A percentile compares a stretch with the other conserved stretches of the same genome.
These are phyloP conservation scores for Tulasnella sp. DNA, from an alignment of 768 basidiomycete genomes.

Conservation along the genomic window DNA sequence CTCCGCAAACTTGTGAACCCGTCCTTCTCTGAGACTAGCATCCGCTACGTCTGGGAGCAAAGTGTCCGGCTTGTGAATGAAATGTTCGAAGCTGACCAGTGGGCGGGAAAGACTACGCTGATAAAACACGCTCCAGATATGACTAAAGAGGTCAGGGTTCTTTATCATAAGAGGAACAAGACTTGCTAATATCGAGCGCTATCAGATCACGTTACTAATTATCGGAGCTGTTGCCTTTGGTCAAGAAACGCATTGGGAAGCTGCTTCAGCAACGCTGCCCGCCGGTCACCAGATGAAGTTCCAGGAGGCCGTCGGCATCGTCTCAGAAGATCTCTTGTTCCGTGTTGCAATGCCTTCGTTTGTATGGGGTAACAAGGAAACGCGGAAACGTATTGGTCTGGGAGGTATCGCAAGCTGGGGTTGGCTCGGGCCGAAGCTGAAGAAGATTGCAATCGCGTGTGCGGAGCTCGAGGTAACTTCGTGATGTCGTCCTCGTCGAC, in stretches of 20 bases:
- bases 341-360: neutral
- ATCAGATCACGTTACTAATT: conserved; percentile 2
- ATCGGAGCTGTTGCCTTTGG: conserved; percentile 6
- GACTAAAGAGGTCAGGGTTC: neutral
- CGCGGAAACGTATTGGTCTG: neutral
- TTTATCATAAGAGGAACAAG: neutral
- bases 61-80: conserved; percentile 2
- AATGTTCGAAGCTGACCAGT: conserved; percentile 1
- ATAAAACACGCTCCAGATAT: neutral
- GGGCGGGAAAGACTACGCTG: neutral
- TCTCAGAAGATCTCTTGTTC: neutral
- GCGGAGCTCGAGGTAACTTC: conserved; percentile 3
- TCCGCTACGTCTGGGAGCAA: neutral
- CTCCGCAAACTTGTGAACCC: neutral
- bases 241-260: neutral
- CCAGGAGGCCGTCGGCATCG: neutral
- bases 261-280: neutral
- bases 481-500: neutral
- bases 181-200: neutral
- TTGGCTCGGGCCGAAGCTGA: neutral
- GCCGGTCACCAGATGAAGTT: conserved; percentile 4
- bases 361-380: neutral
- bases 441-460: neutral
- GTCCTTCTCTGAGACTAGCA: neutral
- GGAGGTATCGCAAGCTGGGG: conserved; percentile 4